Base-by-base conservation (phyloP, 202 grass and related monocot genomes). In the Schoenoplectus tabernaemontani region DNA sequence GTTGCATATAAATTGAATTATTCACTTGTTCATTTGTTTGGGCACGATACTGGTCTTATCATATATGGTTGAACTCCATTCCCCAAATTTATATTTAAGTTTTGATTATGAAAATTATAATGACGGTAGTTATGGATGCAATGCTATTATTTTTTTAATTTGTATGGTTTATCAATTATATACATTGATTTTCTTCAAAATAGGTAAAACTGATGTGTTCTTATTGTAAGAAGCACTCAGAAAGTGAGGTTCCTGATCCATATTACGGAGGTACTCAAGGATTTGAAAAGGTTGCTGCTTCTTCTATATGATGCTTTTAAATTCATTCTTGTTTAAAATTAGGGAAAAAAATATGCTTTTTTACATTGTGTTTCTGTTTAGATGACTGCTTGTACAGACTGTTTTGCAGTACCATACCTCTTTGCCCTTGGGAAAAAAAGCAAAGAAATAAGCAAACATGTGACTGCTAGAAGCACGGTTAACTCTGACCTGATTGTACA, bases 131-230 rank as follows among this genome's bases (percentile, higher is more conserved):
- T 41, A 16, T 30, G 53, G 12, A 78, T 5, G 6, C 3, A 42
- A 51, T 47, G 39, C n/a, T 46, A 37, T 65, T 43, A 33, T 17
- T 63, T 44, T 28, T 28, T 28, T 28, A 28, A 28, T 28, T 28
- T 62, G 41, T 63, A 9, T 64, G 19, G 38, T 44, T 36, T 51
- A 20, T 75, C 5, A 28, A 48, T 28, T 28, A 28, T 28, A 28
- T 28, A 28, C 28, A 28, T 28, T 28, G 28, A 28, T 28, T 28
- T 80, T 64, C 23, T 47, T 48, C 43, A 36, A 75, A 59, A 54
- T 82, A 97, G 95, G 88, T 97, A 64, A 97, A 97, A 70, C 80
- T 94, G 81, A 92, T 97, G 89, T 97, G 95, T 75, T 94, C 95
- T 32, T 97, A 94, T 57, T 97, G 95, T 83, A 94, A 93, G 66